A percentile compares a stretch with the other conserved stretches of the same genome.
Evolutionary conservation across 192 early-diverging fungal genomes (phyloP).

Genomic region (Umbelopsis isabellina): DNA sequence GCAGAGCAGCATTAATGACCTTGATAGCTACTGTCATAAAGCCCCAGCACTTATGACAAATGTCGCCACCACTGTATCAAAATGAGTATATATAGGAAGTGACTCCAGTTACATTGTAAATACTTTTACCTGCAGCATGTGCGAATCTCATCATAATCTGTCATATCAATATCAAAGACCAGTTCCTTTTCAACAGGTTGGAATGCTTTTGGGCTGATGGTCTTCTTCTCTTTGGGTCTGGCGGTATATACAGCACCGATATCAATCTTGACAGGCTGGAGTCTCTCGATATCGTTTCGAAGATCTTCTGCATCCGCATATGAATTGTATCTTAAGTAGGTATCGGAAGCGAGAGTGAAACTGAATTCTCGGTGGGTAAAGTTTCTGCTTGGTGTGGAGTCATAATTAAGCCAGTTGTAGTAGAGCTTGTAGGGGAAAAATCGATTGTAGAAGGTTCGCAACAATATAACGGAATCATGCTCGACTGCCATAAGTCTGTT

Average conservation of each 20-base stretch:
- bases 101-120: neutral
- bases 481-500: conserved; percentile 2
- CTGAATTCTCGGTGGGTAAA: conserved; percentile 93
- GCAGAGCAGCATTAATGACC: conserved; percentile 76
- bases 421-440: conserved; percentile 86
- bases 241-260: conserved; percentile 95
- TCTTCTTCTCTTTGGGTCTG: conserved; percentile 83
- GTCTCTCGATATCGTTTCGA: conserved; percentile 70
- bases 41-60: conserved; percentile 91
- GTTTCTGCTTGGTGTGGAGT: conserved; percentile 62
- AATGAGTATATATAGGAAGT: neutral
- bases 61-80: conserved; percentile 67
- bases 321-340: conserved; percentile 90
- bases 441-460: conserved; percentile 81
- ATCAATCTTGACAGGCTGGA: conserved; percentile 92
- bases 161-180: conserved; percentile 99
- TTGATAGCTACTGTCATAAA: conserved; percentile 94
- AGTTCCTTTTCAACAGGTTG: conserved; percentile 84
- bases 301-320: conserved; percentile 75
- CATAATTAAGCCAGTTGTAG: conserved; percentile 88
- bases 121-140: conserved; percentile 81
- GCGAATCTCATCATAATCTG: conserved; percentile 96
- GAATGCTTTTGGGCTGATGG: conserved; percentile 71
- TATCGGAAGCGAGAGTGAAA: conserved; percentile 79
- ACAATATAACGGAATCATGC: conserved; percentile 29